Base-by-base conservation (phyloP, 345 rosid genomes). In the Schrenkiella parvula region DNA sequence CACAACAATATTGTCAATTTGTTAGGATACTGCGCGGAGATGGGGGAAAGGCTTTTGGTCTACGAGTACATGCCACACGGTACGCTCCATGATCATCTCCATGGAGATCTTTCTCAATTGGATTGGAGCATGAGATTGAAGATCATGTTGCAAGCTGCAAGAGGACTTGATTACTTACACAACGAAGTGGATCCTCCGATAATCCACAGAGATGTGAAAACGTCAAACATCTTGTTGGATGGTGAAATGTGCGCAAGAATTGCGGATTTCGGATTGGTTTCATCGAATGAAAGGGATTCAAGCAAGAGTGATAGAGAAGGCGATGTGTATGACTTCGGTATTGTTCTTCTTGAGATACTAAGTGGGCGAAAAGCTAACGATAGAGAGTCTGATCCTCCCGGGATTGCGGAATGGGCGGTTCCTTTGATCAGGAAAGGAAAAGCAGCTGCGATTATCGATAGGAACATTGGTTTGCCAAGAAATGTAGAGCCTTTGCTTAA, bases 11-110 rank as follows among this genome's bases (percentile, higher is more conserved):
- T 91, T 2, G 97, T 93, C 69, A 93, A 93, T 83, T 64, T 93
- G 74, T 76, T 93, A 55, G 98, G 96, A 0, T 88, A 91, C 53
- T 86, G 95, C 78, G 70, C 90, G 0, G 98, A 93, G 43, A 93
- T 93, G 97, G 98, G 96, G 0, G 96, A 91, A 70, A 47, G 97
- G 64, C 78, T 93, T 57, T 82, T 93, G 51, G 95, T 93, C 37
- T 93, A 89, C 12, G 98, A 93, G 81, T 84, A 81, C 42, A 91
- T 93, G 96, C 89, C 97, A 0, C 92, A 85, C 14, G 98, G 95
- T 11, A 83, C 98, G 0, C 89, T 91, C 8, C 88, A 91, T 62
- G 97, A 89, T 57, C 97, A 88, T 73, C 89, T 91, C 44, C 95
- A 91, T n/a, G 87, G 92, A 8, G 96, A 87, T 63, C 84, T 84